Evolutionary conservation across 805 yeast genomes (phyloP), one percentile per base, ranked within the genome.

Genomic region (Monosporozyma unispora): DNA sequence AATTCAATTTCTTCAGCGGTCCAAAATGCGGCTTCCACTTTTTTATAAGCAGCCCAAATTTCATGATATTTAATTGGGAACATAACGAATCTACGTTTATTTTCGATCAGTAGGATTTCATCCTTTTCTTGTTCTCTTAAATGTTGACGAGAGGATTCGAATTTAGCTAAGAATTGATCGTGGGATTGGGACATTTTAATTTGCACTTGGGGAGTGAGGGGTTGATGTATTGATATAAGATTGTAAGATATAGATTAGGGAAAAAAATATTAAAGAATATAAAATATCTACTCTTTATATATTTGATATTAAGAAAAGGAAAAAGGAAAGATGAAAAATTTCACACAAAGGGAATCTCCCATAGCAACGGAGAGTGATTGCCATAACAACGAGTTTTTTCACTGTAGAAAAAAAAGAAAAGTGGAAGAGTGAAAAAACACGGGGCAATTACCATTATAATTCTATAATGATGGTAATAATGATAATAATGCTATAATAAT

Each of bases 1-100:
- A 91, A 78, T 70, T 91, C 99, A 59, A 91, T 87, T 73, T 91
- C 99, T 75, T 91, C 99, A 48, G 98, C 97, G 42, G 98, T 90
- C 99, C 99, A 91, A 79, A 91, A 91, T 9, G 96, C 87, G 18
- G 99, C 97, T 76, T 91, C 99, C 45, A 96, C 96, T 73, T 88
- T 88, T 76, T 91, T 91, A 74, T 91, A 91, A 79, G 93, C 90
- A 70, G 90, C 96, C 97, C 98, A 91, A 67, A 91, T 86, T 74
- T 90, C 97, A 67, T 90, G 91, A 74, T 88, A 91, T 72, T 87
- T 86, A 72, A 91, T 88, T 59, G 99, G 99, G 81, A 91, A 90
- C 57, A 91, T 75, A 47, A 91, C 98, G 62, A 89, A 91, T 67
- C 99, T 82, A 66, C 80, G 80, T 58, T 79, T 80, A 79, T 91